These are phyloP conservation scores for Actinidia chinensis DNA, from an alignment of 179 eudicot genomes.

Conservation along the genomic window DNA sequence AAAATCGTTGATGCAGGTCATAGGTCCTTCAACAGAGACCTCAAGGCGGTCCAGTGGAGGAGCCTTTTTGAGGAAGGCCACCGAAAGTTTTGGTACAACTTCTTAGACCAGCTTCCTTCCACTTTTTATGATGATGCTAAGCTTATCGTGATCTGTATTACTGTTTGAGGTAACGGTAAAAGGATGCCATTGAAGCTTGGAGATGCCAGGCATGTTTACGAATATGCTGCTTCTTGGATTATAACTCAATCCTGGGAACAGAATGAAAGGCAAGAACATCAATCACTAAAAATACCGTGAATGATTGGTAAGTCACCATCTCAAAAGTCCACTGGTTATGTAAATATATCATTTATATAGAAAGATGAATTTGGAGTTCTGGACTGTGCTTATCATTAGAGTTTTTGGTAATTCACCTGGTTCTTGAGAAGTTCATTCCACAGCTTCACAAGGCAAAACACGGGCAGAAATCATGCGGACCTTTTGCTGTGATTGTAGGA, in stretches of 20 bases:
- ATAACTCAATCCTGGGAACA: slow-evolving; percentile 41
- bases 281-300: not conserved
- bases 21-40: slow-evolving; percentile 89
- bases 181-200: slow-evolving; percentile 90
- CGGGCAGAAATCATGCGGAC: slow-evolving; percentile 67
- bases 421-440: slow-evolving; percentile 78
- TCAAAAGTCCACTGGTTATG: too few relatives aligned
- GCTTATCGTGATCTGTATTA: slow-evolving; percentile 60
- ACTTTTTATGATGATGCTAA: slow-evolving; percentile 60
- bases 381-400: too few relatives aligned
- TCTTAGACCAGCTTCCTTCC: slow-evolving; percentile 82
- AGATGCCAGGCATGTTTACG: slow-evolving; percentile 66
- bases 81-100: slow-evolving; percentile 50
- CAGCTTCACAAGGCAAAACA: slow-evolving; percentile 58
- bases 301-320: too few relatives aligned
- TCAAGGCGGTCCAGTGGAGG: slow-evolving; percentile 52
- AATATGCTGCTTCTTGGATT: slow-evolving; percentile 72
- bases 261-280: not conserved
- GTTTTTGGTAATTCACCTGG: slow-evolving; percentile 50
- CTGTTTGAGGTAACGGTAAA: slow-evolving; percentile 70
- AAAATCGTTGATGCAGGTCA: slow-evolving; percentile 67
- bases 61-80: slow-evolving; percentile 55
- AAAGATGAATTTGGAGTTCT: too few relatives aligned
- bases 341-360: too few relatives aligned
- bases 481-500: slow-evolving; percentile 58